Base-by-base conservation (phyloP, 805 yeast species). In the Metschnikowia aberdeeniae region DNA sequence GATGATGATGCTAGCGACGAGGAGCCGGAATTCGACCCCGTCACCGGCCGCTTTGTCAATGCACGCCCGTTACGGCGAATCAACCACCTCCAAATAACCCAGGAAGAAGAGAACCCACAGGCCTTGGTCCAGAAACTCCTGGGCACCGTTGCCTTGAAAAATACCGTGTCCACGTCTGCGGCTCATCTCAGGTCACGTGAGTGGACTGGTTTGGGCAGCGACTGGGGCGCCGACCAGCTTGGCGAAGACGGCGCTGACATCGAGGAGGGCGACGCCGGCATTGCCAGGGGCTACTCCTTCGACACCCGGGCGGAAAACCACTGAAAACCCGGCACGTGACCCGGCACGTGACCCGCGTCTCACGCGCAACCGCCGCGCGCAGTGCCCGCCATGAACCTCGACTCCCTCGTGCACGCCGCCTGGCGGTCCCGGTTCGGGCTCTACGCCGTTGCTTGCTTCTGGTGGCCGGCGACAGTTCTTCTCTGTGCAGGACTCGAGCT, bases 151-250 rank as follows among this genome's bases (percentile, higher is more conserved):
- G 73, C 85, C 0, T 78, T 90, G 45, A 80, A 81, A 45, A 81
- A 82, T 34, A 87, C 97, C 0, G 84, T 88, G 0, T 89, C 98
- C 0, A 90, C 98, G 0, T 88, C 97, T 0, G 97, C 97, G 0
- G 70, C 74, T 6, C 76, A 76, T 50, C 69, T 92, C 42, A 95
- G 89, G 55, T 72, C 70, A 10, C 77, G 92, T 55, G 67, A 72
- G 24, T 92, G 98, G 98, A 79, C 82, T 0, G 99, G 99, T 0
- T 69, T 92, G 29, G 99, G 98, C 1, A 84, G 93, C 48, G 97
- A 92, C 59, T 89, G 73, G 64, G 53, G 58, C 7, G 51, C 59
- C 1, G 65, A 60, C 2, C 57, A 43, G 5, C 44, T 26, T 12
- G 14, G 11, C 22, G 68, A 65, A 7, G 80, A 76, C n/a, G 97